Percentiles rank a stretch among this genome's conserved stretches.
Conservation (phyloP, 257 asterid genomes). For the Solanum sejunctum region DNA sequence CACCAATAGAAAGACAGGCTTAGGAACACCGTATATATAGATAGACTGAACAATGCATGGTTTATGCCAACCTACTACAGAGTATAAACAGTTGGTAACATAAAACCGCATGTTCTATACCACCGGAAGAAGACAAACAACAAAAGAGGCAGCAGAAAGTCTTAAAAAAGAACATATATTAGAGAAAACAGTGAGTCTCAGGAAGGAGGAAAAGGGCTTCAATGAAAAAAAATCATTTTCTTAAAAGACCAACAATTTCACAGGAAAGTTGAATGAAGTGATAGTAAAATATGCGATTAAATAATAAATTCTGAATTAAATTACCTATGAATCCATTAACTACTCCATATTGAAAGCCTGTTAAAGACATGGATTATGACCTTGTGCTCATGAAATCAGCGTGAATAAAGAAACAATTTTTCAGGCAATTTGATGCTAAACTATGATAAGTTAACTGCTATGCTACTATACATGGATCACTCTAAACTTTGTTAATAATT, state of each 20-base stretch:
- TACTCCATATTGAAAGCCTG: neutral
- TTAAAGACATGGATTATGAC: neutral
- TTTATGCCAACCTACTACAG: neutral
- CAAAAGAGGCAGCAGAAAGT: neutral
- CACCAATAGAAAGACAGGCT: neutral
- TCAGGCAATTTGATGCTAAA: neutral
- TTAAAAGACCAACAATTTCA: neutral
- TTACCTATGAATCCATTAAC: neutral
- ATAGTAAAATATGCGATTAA: neutral
- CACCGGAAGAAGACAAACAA: neutral
- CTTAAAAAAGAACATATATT: neutral
- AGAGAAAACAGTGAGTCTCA: neutral
- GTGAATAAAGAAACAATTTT: neutral
- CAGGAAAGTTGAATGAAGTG: neutral
- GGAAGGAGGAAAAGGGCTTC: neutral
- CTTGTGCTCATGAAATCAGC: neutral
- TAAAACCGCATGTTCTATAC: neutral
- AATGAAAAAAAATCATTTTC: neutral
- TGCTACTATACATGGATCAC: neutral
- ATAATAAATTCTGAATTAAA: neutral
- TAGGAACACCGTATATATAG: neutral
- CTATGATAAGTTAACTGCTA: neutral
- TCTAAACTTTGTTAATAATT: neutral
- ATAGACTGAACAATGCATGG: neutral
- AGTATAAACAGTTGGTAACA: neutral